These are phyloP conservation scores for Allium cepa DNA, from an alignment of 106 monocot species.

Conservation along the genomic window DNA sequence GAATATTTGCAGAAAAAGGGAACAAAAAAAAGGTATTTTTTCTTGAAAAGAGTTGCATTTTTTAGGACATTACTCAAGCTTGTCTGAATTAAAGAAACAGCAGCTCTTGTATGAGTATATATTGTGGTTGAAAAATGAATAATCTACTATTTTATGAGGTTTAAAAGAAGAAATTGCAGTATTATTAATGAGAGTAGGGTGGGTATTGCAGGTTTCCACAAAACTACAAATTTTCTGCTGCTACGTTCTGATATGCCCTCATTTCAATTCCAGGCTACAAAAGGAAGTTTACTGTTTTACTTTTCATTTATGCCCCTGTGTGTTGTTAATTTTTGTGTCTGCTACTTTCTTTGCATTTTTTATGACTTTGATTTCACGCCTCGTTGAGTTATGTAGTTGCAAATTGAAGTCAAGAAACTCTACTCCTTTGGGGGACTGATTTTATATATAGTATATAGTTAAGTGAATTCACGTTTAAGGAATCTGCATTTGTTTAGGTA, in stretches of 20 bases:
- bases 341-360: too few species aligned
- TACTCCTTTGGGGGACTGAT: too few species aligned
- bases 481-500: too few species aligned
- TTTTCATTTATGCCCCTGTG: too few species aligned
- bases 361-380: too few species aligned
- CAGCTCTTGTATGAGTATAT: not conserved
- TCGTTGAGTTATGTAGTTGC: too few species aligned
- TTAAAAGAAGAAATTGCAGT: not conserved
- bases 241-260: conserved; percentile 10
- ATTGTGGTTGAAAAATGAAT: conserved; percentile 12
- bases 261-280: not conserved
- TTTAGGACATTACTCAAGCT: not conserved
- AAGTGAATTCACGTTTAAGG: too few species aligned
- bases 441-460: too few species aligned
- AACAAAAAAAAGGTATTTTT: not conserved
- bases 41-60: not conserved
- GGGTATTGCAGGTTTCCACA: not conserved
- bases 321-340: too few species aligned
- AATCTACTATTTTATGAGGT: not conserved
- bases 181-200: not conserved
- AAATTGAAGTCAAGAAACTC: too few species aligned
- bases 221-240: conserved; percentile 8
- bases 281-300: too few species aligned
- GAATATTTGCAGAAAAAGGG: not conserved
- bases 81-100: conserved; percentile 33